These are phyloP conservation scores for Ophiostoma pallidulum DNA, from an alignment of 2,329 filamentous ascomycete species.

Conservation along the genomic window DNA sequence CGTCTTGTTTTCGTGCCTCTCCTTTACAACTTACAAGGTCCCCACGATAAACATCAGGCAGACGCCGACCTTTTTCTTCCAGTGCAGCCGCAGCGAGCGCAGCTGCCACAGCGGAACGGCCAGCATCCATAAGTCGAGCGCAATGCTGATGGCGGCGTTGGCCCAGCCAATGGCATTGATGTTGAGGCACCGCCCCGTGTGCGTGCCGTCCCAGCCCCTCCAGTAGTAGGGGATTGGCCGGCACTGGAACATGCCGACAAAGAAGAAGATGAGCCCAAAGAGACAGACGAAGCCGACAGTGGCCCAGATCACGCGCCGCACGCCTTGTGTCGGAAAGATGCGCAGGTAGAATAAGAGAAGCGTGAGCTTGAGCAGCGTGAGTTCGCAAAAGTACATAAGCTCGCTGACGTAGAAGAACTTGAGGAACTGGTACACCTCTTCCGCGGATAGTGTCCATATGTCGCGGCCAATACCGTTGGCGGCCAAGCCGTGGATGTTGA, in stretches of 20 bases:
- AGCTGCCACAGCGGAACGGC: conserved; percentile 40
- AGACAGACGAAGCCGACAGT: conserved; percentile 31
- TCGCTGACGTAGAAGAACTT: conserved; percentile 33
- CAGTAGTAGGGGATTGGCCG: conserved; percentile 42
- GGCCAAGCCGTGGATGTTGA: conserved; percentile 24
- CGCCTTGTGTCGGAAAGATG: conserved; percentile 36
- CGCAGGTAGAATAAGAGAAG: conserved; percentile 46
- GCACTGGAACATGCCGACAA: conserved; percentile 41
- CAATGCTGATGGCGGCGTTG: conserved; percentile 43
- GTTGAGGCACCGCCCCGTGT: conserved; percentile 38
- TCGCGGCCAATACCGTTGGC: conserved; percentile 39
- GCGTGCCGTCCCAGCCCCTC: conserved; percentile 40
- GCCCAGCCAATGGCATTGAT: conserved; percentile 41
- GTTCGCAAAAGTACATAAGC: conserved; percentile 35
- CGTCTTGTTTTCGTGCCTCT: no score
- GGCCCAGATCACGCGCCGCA: conserved; percentile 33
- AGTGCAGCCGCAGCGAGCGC: conserved; percentile 30
- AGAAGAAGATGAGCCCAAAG: conserved; percentile 33
- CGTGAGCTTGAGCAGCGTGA: conserved; percentile 40
- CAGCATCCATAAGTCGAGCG: conserved; percentile 43
- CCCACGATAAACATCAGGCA: conserved; percentile 40
- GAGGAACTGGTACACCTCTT: conserved; percentile 34
- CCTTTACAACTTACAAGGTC: conserved; percentile 23
- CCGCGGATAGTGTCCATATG: conserved; percentile 37
- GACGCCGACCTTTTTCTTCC: conserved; percentile 39